Percentiles rank a stretch among this genome's conserved stretches.
These are phyloP conservation scores for Cinchona pubescens DNA, from an alignment of 257 asterid species.

Conservation along the genomic window DNA sequence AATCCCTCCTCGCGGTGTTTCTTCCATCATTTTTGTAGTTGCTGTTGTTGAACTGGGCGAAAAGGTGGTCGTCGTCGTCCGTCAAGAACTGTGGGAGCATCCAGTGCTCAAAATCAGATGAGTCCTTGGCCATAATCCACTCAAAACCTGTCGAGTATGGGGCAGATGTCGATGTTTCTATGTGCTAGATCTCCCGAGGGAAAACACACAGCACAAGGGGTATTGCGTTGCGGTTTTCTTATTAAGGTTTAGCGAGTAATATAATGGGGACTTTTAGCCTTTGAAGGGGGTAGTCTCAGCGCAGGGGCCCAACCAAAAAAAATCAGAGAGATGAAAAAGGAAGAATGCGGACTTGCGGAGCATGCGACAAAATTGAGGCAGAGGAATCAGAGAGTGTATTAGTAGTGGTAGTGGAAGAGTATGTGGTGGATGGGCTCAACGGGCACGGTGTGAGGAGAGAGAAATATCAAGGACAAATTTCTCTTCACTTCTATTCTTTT, in stretches of 20 bases:
- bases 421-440: too few species aligned
- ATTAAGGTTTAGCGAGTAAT: slow-evolving; percentile 25
- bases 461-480: neutral
- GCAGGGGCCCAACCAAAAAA: slow-evolving; percentile 12
- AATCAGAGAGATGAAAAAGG: neutral
- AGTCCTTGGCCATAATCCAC: slow-evolving; percentile 26
- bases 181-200: too few species aligned
- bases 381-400: neutral
- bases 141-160: neutral
- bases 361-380: neutral
- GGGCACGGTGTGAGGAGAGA: too few species aligned
- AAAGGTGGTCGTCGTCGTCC: slow-evolving; percentile 25
- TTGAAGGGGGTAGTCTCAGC: neutral
- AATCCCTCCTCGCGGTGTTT: slow-evolving; percentile 1
- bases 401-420: too few species aligned
- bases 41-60: slow-evolving; percentile 15
- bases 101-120: slow-evolving; percentile 38
- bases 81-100: slow-evolving; percentile 44
- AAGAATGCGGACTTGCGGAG: neutral
- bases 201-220: neutral
- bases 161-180: too few species aligned
- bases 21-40: neutral
- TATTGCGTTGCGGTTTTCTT: slow-evolving; percentile 15
- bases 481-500: too few species aligned
- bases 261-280: neutral